Evolutionary conservation across 805 yeast genomes (phyloP).

Genomic region (Kodamaea fukazawae): DNA sequence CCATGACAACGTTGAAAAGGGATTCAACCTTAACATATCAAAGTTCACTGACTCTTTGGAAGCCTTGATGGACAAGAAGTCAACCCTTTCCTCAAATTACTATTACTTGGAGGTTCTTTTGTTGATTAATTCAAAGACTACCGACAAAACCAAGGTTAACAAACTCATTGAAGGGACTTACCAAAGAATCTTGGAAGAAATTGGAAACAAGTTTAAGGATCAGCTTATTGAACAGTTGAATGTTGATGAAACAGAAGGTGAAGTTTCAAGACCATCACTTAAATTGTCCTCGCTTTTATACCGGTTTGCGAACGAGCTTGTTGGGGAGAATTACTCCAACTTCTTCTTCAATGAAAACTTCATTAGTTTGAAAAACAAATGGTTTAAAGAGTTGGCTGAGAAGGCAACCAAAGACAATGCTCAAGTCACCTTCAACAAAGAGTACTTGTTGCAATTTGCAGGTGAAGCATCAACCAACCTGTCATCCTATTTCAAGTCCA

Average conservation of each 20-base stretch:
- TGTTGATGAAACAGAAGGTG: conserved; percentile 2
- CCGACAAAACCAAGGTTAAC: conserved; percentile 3
- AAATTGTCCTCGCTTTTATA: conserved; percentile 19
- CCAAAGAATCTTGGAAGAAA: conserved; percentile 1
- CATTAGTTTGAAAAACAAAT: conserved; percentile 26
- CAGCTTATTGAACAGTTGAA: not conserved
- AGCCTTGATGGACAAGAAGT: not conserved
- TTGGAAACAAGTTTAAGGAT: conserved; percentile 6
- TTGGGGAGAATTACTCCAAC: conserved; percentile 15
- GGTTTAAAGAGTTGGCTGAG: conserved; percentile 19
- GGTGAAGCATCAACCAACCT: conserved; percentile 4
- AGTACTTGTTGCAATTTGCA: conserved; percentile 21
- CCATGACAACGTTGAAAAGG: conserved; percentile 6
- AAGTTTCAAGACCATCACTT: conserved; percentile 18
- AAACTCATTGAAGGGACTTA: not conserved
- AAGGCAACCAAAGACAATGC: conserved; percentile 2
- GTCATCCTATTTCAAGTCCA: conserved; percentile 23
- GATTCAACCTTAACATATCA: conserved; percentile 3
- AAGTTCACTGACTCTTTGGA: conserved; percentile 1
- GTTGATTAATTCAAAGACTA: conserved; percentile 4
- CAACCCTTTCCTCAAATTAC: conserved; percentile 11
- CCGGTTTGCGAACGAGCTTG: conserved; percentile 14
- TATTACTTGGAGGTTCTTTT: conserved; percentile 14
- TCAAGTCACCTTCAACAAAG: conserved; percentile 20
- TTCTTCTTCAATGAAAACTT: conserved; percentile 22